Conservation (phyloP, 306 rosid species). For the Datisca glomerata region DNA sequence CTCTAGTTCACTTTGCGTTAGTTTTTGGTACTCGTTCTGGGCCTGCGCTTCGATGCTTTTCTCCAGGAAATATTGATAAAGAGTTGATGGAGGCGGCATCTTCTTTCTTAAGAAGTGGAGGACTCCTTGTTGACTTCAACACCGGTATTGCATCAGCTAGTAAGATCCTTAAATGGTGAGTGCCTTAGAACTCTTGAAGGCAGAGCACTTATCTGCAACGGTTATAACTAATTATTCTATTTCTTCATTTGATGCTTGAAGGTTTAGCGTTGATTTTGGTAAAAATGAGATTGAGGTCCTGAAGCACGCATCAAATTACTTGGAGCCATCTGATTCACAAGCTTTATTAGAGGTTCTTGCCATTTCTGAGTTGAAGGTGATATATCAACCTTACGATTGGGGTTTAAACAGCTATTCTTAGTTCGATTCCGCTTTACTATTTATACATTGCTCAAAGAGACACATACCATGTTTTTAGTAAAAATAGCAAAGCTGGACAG, state of each 20-base stretch:
- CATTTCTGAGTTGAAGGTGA: constrained; percentile 62
- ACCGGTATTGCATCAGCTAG: constrained; percentile 38
- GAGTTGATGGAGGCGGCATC: constrained; percentile 67
- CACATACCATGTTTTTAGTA: too few relatives aligned
- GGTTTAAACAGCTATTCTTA: constrained; percentile 44
- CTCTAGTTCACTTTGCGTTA: constrained; percentile 76
- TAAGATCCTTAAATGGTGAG: constrained; percentile 81
- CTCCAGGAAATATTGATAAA: constrained; percentile 60
- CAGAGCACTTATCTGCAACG: background rate
- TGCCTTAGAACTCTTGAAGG: background rate
- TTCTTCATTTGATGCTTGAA: constrained; percentile 12
- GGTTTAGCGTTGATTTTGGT: constrained; percentile 87
- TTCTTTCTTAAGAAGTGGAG: constrained; percentile 56
- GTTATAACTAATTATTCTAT: background rate
- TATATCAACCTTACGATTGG: constrained; percentile 79
- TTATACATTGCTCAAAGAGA: background rate
- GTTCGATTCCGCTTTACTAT: background rate
- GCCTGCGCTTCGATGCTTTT: constrained; percentile 68
- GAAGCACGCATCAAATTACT: constrained; percentile 71
- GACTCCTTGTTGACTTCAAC: constrained; percentile 38
- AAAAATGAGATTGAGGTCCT: constrained; percentile 70
- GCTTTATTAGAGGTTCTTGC: constrained; percentile 62
- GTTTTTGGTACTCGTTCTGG: constrained; percentile 72
- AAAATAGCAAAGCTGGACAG: too few relatives aligned
- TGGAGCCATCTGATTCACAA: constrained; percentile 54